A percentile compares a stretch with the other conserved stretches of the same genome.
phyloP scores from a whole-genome alignment of 108 stramenopile genomes.

The Cyclotella sp. region DNA sequence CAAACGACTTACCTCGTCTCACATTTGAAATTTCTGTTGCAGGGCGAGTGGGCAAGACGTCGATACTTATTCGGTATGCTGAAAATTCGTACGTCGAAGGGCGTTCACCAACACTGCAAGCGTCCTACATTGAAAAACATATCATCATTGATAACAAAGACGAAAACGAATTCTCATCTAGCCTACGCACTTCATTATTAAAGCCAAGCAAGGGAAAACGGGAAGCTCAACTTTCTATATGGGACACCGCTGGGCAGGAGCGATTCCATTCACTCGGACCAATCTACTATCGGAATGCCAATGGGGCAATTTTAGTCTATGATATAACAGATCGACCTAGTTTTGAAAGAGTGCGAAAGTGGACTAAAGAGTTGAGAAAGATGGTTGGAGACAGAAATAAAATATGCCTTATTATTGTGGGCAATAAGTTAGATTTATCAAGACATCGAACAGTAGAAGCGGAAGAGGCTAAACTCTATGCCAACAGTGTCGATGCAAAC shows the following conservation, averaged over 20 bases:
- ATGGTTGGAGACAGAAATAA: constrained; percentile 40
- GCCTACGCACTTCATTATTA: neutral
- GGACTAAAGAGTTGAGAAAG: constrained; percentile 90
- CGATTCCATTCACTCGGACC: constrained; percentile 96
- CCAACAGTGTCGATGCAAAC: constrained; percentile 52
- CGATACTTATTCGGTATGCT: constrained; percentile 62
- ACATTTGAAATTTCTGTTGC: constrained; percentile 7
- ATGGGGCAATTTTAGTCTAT: constrained; percentile 96
- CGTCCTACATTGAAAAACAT: constrained; percentile 56
- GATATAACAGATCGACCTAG: constrained; percentile 95
- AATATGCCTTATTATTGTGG: constrained; percentile 46
- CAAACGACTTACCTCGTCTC: neutral
- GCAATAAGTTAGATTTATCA: constrained; percentile 53
- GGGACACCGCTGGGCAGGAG: constrained; percentile 99
- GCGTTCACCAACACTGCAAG: constrained; percentile 61
- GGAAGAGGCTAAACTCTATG: constrained; percentile 27
- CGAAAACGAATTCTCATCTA: constrained; percentile 8
- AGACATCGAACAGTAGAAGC: constrained; percentile 26
- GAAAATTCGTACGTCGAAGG: constrained; percentile 54
- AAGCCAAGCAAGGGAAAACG: neutral
- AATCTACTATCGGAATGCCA: constrained; percentile 97
- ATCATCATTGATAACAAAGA: constrained; percentile 27
- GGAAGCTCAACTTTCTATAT: constrained; percentile 68
- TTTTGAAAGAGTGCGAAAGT: constrained; percentile 92
- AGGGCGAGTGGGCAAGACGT: constrained; percentile 74